A percentile compares a stretch with the other conserved stretches of the same genome.
Evolutionary conservation across 2,329 filamentous ascomycete genomes (phyloP).

Genomic region (Aspergillus eucalypticola): DNA sequence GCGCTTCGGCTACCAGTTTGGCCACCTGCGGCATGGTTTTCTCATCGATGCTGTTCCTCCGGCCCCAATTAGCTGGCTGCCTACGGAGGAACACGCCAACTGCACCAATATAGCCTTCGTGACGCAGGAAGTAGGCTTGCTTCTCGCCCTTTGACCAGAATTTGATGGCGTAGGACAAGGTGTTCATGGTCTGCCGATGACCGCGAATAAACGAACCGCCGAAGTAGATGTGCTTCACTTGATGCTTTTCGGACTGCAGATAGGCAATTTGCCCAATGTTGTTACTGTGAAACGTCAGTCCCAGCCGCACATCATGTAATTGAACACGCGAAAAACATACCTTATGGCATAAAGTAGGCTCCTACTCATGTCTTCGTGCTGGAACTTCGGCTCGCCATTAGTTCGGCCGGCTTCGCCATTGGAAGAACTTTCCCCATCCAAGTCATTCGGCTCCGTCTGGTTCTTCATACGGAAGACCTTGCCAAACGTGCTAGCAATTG

Average conservation of each 20-base stretch:
- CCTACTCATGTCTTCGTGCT: slow-evolving; percentile 79
- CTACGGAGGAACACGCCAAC: slow-evolving; percentile 93
- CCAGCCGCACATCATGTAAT: neutral
- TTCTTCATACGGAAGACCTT: slow-evolving; percentile 95
- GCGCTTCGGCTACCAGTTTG: neutral
- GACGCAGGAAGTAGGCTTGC: slow-evolving; percentile 91
- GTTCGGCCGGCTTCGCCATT: slow-evolving; percentile 52
- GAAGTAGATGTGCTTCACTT: slow-evolving; percentile 91
- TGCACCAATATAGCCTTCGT: slow-evolving; percentile 92
- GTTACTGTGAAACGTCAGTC: slow-evolving; percentile 61
- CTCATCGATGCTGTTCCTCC: slow-evolving; percentile 73
- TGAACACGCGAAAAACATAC: slow-evolving; percentile 35
- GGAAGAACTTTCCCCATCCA: slow-evolving; percentile 65
- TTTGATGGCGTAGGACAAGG: slow-evolving; percentile 90
- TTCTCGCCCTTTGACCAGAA: slow-evolving; percentile 96
- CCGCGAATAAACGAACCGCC: slow-evolving; percentile 95
- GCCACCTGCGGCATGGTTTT: slow-evolving; percentile 28
- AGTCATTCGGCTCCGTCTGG: slow-evolving; percentile 74
- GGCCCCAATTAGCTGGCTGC: slow-evolving; percentile 87
- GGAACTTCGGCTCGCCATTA: slow-evolving; percentile 58
- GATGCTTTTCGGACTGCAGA: slow-evolving; percentile 93
- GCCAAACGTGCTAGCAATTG: slow-evolving; percentile 94
- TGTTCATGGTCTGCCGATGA: slow-evolving; percentile 97
- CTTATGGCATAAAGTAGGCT: slow-evolving; percentile 89
- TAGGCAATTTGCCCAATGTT: slow-evolving; percentile 98